A percentile compares a stretch with the other conserved stretches of the same genome.
Conservation (phyloP, 2,329 filamentous ascomycete species). For the Pestalotiopsis fici region DNA sequence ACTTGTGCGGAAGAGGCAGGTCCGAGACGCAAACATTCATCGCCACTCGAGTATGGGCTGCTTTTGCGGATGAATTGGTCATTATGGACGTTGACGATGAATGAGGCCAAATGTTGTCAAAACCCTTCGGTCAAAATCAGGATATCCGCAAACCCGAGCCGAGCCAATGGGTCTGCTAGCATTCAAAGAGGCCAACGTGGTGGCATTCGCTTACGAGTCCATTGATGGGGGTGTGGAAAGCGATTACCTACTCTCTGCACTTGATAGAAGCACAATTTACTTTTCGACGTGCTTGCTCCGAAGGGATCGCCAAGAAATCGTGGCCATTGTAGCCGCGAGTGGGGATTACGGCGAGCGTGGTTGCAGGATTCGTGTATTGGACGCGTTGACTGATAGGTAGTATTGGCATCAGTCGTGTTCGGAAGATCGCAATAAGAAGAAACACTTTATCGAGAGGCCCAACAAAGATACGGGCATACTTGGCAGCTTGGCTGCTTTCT, state of each 20-base stretch:
- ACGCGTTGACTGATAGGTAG: background rate
- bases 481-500: background rate
- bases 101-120: too few species aligned
- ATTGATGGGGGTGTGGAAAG: too few species aligned
- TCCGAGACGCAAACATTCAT: background rate
- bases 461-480: background rate
- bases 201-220: too few species aligned
- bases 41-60: background rate
- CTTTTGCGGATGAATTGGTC: background rate
- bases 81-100: background rate
- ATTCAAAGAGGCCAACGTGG: too few species aligned
- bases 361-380: background rate
- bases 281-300: background rate
- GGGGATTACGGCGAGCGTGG: background rate
- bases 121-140: too few species aligned
- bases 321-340: background rate
- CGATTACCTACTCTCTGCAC: too few species aligned
- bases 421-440: background rate
- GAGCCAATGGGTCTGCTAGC: too few species aligned
- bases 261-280: too few species aligned
- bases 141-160: too few species aligned
- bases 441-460: background rate
- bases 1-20: background rate
- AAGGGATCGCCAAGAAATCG: background rate
- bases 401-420: background rate